Evolutionary conservation across 106 monocot species (phyloP), one percentile per base, ranked within the genome.

Genomic region (Platanthera guangdongensis): DNA sequence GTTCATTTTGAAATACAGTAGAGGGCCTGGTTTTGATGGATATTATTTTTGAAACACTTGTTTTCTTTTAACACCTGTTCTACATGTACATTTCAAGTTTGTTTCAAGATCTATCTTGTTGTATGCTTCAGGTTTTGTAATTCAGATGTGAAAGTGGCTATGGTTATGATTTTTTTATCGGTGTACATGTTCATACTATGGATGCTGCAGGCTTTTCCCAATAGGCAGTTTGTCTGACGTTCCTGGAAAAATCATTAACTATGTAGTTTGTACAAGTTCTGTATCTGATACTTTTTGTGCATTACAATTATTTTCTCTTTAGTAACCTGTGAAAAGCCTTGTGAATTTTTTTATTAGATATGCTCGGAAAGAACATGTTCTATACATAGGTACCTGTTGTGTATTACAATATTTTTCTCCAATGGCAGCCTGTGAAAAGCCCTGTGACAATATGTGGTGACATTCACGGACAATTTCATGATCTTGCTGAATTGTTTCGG

Each of bases 401-500:
- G 16, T 47, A 70, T 47, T 48, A 18, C 47, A 48, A 0, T 47
- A 16, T 47, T 48, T 70, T 15, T 70, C 11, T 70, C 45, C 10
- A 13, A 70, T 70, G 30, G 73, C 90, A 99, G 99, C 99, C 99
- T 82, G 99, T 99, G 16, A 99, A 94, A 81, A 92, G 99, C 32
- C 99, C 99, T 46, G 99, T 99, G 30, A 99, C 99, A 76, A 92
- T 99, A 62, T 99, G 99, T 68, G 99, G 99, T 52, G 99, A 99
- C 72, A 99, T 99, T 74, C 99, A 99, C 81, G 99, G 99, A 11
- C 99, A 99, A 64, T 99, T 99, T 80, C 99, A 99, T 80, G 99
- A 99, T 86, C 94, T 99, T 80, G 92, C 90, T 28, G 99, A 99
- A 57, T 78, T 99, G 45, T 99, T 99, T 80, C 81, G 82, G 52